These are phyloP conservation scores for Phytophthora capsici DNA, from an alignment of 352 stramenopile genomes.

Conservation along the genomic window DNA sequence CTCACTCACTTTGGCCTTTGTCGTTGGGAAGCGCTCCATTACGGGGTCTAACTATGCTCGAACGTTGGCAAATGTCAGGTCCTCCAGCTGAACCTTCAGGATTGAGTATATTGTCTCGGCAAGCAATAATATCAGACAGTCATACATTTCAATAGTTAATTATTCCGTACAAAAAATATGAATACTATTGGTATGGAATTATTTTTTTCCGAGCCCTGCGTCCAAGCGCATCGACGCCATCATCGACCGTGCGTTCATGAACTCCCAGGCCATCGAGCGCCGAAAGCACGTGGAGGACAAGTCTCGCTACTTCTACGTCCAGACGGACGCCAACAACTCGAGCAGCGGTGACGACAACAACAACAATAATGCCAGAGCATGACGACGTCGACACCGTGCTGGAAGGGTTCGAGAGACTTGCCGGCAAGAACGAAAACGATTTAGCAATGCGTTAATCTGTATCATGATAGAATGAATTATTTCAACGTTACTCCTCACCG, in stretches of 20 bases:
- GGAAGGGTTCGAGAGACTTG: not conserved
- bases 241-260: slow-evolving; percentile 43
- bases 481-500: not conserved
- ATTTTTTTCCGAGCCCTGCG: too few relatives aligned
- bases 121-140: too few relatives aligned
- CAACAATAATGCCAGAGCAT: slow-evolving; percentile 4
- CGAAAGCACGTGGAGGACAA: slow-evolving; percentile 49
- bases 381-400: not conserved
- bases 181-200: too few relatives aligned
- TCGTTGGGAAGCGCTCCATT: too few relatives aligned
- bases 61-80: too few relatives aligned
- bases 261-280: slow-evolving; percentile 46
- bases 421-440: not conserved
- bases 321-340: slow-evolving; percentile 15
- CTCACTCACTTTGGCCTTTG: too few relatives aligned
- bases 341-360: slow-evolving; percentile 18
- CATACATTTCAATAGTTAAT: too few relatives aligned
- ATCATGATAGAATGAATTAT: slow-evolving; percentile 17
- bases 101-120: too few relatives aligned
- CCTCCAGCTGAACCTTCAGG: too few relatives aligned
- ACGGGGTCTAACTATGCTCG: too few relatives aligned
- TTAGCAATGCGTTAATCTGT: slow-evolving; percentile 1
- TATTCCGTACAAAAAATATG: too few relatives aligned
- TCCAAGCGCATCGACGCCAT: slow-evolving; percentile 51
- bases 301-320: slow-evolving; percentile 55